Evolutionary conservation across 2,329 filamentous ascomycete species (phyloP), one percentile per base, ranked within the genome.

Genomic region (Xylariaceae sp.): DNA sequence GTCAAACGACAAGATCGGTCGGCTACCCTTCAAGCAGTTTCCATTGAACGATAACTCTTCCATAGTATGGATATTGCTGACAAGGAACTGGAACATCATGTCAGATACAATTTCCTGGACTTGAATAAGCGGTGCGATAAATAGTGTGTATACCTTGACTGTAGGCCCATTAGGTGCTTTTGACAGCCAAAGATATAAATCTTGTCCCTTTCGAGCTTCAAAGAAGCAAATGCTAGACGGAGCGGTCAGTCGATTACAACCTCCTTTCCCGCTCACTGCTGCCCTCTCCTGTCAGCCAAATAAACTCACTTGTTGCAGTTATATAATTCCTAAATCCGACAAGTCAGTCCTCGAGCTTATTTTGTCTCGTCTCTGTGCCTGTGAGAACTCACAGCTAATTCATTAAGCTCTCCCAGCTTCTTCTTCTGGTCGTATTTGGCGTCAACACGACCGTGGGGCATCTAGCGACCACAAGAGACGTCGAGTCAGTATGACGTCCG

Each of bases 341-440:
- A 28, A 46, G 40, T 32, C 12, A 4, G 4, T 3, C 21, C 6
- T 7, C 11, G 11, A 6, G 7, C 21, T 24, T 24, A 11, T n/a
- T n/a, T n/a, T n/a, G n/a, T n/a, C n/a, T n/a, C n/a, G n/a, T n/a
- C n/a, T n/a, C n/a, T n/a, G n/a, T n/a, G n/a, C n/a, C n/a, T n/a
- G 21, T 7, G 7, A 24, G 21, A 5, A 48, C 46, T 31, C 11
- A 48, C 46, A 27, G 46, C 46, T 17, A 49, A 29, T 31, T 49
- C 46, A 41, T 46, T 46, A 7, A 49, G 54, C 57, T 83, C 78
- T 41, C 72, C 71, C 29, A 78, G 68, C 58, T 89, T 88, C 26
- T 86, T 89, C 68, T 97, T 97, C 37, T 88, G 92, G 64, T 98
- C 92, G 51, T 96, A 86, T 67, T 98, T 98, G 54, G 85, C 88